Percentiles rank a stretch among this genome's conserved stretches.
phyloP scores from a whole-genome alignment of 1,139 yeast species.

The Scheffersomyces cryptocercus region DNA sequence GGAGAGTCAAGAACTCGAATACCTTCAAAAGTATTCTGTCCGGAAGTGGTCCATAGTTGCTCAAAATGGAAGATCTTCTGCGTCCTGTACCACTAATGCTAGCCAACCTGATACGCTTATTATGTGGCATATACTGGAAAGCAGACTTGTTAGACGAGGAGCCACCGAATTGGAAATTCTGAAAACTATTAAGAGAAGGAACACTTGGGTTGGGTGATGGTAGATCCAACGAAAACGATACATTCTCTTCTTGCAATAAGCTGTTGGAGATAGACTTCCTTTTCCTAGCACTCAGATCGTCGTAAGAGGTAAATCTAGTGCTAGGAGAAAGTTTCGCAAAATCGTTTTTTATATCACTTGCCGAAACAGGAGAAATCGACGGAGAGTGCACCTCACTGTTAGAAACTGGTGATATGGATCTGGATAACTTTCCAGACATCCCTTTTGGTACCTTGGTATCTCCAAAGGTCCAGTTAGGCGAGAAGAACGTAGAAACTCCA shows the following conservation, averaged over 20 bases:
- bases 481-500: constrained; percentile 6
- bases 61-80: constrained; percentile 57
- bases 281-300: constrained; percentile 7
- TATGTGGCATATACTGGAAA: constrained; percentile 55
- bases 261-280: constrained; percentile 6
- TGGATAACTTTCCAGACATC: constrained; percentile 11
- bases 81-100: constrained; percentile 35
- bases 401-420: constrained; percentile 28
- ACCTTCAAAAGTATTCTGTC: constrained; percentile 55
- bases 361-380: constrained; percentile 5
- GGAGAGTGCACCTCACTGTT: constrained; percentile 7
- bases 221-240: constrained; percentile 11
- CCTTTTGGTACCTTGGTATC: constrained; percentile 4
- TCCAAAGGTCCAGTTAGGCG: constrained; percentile 16
- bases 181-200: constrained; percentile 34
- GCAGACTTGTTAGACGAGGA: constrained; percentile 8
- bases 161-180: constrained; percentile 14
- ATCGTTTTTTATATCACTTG: constrained; percentile 7
- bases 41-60: constrained; percentile 55
- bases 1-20: constrained; percentile 54
- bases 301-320: constrained; percentile 6
- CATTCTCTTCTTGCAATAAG: constrained; percentile 6
- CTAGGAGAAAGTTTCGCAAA: constrained; percentile 1
- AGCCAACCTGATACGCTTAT: constrained; percentile 50
- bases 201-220: constrained; percentile 40